These are phyloP conservation scores for Debaryomyces psychrophilus DNA, from an alignment of 1,139 yeast species.

Conservation along the genomic window DNA sequence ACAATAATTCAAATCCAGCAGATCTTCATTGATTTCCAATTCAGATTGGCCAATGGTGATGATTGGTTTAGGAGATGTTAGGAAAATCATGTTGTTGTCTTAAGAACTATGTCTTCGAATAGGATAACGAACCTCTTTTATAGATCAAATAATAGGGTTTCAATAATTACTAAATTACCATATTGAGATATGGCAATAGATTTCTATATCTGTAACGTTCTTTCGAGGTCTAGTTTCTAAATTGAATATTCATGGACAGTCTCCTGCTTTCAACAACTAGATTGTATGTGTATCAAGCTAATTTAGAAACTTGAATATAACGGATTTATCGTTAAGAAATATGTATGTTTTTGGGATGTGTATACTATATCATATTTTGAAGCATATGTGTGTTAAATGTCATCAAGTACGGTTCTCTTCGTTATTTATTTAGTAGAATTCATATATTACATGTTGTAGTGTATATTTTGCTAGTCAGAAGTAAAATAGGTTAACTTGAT, in stretches of 20 bases:
- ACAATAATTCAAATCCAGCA: slow-evolving; percentile 3
- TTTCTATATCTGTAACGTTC: neutral
- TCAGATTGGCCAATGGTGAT: slow-evolving; percentile 5
- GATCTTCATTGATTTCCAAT: slow-evolving; percentile 5
- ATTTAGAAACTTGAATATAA: no score
- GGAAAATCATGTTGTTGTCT: slow-evolving; percentile 1
- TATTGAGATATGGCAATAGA: slow-evolving; percentile 7
- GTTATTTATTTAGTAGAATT: no score
- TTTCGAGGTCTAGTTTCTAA: neutral
- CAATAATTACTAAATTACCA: slow-evolving; percentile 1
- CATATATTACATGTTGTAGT: no score
- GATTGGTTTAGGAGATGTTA: slow-evolving; percentile 1
- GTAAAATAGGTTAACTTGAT: neutral
- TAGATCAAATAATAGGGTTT: neutral
- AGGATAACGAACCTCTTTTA: neutral
- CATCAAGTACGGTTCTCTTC: no score
- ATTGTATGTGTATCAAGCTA: no score
- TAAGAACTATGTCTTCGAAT: neutral
- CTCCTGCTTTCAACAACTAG: no score
- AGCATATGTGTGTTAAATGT: no score
- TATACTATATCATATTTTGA: no score
- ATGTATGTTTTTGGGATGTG: no score
- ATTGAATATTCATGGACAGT: neutral
- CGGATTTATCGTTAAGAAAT: no score
- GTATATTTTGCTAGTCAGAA: neutral